These are phyloP conservation scores for Candida nitratophila DNA, from an alignment of 805 yeast species.

Conservation along the genomic window DNA sequence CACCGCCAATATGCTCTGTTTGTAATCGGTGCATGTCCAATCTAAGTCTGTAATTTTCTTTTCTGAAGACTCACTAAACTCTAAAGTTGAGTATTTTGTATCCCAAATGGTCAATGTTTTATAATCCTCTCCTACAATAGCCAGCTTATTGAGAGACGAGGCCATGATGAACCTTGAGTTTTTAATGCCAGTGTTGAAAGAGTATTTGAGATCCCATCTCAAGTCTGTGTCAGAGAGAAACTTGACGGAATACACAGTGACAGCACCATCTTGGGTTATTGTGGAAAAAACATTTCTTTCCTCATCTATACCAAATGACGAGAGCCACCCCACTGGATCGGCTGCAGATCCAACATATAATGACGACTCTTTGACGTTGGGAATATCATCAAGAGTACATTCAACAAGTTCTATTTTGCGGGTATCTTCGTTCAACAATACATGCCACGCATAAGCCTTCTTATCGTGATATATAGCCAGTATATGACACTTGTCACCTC, in stretches of 20 bases:
- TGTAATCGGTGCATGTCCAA: conserved; percentile 70
- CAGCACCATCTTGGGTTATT: conserved; percentile 44
- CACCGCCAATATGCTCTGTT: conserved; percentile 70
- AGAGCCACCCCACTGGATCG: conserved; percentile 59
- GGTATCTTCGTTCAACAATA: conserved; percentile 11
- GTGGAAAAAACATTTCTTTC: conserved; percentile 48
- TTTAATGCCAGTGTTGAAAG: conserved; percentile 48
- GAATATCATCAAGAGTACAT: conserved; percentile 29
- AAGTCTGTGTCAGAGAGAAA: conserved; percentile 20
- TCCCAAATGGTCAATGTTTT: conserved; percentile 73
- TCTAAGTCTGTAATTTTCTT: conserved; percentile 60
- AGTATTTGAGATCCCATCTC: conserved; percentile 45
- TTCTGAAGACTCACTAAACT: conserved; percentile 39
- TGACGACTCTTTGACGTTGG: conserved; percentile 12
- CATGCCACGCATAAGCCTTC: conserved; percentile 34
- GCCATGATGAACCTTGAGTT: conserved; percentile 56
- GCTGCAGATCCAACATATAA: conserved; percentile 31
- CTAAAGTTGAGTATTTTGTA: conserved; percentile 56
- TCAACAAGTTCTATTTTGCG: conserved; percentile 17
- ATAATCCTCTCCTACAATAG: conserved; percentile 54
- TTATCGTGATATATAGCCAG: conserved; percentile 42
- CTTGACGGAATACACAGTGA: conserved; percentile 39
- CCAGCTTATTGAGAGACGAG: conserved; percentile 69
- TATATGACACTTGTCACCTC: conserved; percentile 30
- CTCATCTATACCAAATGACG: conserved; percentile 18